Evolutionary conservation across 2,329 filamentous ascomycete species (phyloP).

Genomic region (Calonectria montana): DNA sequence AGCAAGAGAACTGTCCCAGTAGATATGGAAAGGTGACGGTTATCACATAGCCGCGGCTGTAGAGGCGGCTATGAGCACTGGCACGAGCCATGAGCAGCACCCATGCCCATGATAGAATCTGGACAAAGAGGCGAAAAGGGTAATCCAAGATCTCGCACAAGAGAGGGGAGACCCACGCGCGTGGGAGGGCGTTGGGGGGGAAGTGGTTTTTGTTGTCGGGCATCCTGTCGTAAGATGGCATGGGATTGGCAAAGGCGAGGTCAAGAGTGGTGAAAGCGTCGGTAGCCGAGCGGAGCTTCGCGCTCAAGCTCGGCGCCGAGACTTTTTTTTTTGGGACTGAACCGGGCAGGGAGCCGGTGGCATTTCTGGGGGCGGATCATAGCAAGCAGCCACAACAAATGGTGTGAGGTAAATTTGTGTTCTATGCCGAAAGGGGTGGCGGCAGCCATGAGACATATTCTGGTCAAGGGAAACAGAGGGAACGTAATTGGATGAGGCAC

Average conservation of each 20-base stretch:
- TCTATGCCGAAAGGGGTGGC: conserved; percentile 17
- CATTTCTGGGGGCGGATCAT: conserved; percentile 12
- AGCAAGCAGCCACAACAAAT: conserved; percentile 18
- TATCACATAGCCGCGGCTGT: conserved; percentile 10
- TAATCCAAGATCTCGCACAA: conserved; percentile 26
- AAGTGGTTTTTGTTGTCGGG: conserved; percentile 39
- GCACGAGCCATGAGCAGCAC: conserved; percentile 13
- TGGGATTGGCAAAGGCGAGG: conserved; percentile 25
- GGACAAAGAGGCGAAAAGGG: conserved; percentile 1
- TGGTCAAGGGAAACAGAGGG: conserved; percentile 29
- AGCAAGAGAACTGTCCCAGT: background rate
- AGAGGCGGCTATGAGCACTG: background rate
- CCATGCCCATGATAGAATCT: conserved; percentile 12
- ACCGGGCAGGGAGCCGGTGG: conserved; percentile 11
- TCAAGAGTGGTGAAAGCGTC: conserved; percentile 30
- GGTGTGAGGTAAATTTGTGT: conserved; percentile 22
- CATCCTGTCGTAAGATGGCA: conserved; percentile 33
- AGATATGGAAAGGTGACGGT: background rate
- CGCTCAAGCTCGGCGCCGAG: conserved; percentile 37
- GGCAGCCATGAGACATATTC: conserved; percentile 38
- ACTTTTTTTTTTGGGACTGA: conserved; percentile 21
- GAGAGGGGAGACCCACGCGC: conserved; percentile 28
- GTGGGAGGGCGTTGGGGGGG: conserved; percentile 34
- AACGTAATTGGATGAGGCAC: conserved; percentile 26
- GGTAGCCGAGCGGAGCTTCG: conserved; percentile 42